Percentiles rank a stretch among this genome's conserved stretches.
Conservation (phyloP, 1,284 basidiomycete genomes). For the Trichosporon inkin region DNA sequence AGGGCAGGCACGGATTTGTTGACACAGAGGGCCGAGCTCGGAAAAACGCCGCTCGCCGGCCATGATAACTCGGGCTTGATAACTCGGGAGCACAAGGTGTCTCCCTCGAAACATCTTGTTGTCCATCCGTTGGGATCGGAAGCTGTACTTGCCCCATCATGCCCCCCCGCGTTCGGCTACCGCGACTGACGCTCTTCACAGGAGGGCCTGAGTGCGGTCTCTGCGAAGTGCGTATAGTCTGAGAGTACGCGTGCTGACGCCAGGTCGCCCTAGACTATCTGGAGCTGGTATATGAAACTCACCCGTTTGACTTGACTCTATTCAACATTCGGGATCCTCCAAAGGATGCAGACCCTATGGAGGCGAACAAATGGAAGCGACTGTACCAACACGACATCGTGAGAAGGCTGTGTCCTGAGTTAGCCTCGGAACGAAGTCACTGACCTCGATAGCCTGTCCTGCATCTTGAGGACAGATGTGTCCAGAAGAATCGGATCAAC, state of each 20-base stretch:
- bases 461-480: slow-evolving; percentile 39
- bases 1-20: slow-evolving; percentile 8
- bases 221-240: slow-evolving; percentile 40
- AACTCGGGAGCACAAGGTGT: too few relatives aligned
- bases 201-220: slow-evolving; percentile 49
- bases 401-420: slow-evolving; percentile 11
- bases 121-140: too few relatives aligned
- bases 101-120: too few relatives aligned
- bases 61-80: too few relatives aligned
- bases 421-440: neutral
- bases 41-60: neutral
- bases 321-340: slow-evolving; percentile 49
- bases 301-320: slow-evolving; percentile 41
- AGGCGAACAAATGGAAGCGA: slow-evolving; percentile 43
- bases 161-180: slow-evolving; percentile 37
- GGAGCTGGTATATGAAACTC: slow-evolving; percentile 29
- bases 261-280: slow-evolving; percentile 47
- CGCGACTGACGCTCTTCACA: slow-evolving; percentile 46
- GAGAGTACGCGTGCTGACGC: neutral
- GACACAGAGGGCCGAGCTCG: neutral
- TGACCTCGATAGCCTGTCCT: slow-evolving; percentile 41
- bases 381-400: slow-evolving; percentile 50
- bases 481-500: slow-evolving; percentile 48
- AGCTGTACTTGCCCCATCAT: slow-evolving; percentile 17
- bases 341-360: slow-evolving; percentile 24